Percentiles rank a stretch among this genome's conserved stretches.
Evolutionary conservation across 495 filamentous ascomycete genomes (phyloP).

Genomic region (Neurospora discreta): DNA sequence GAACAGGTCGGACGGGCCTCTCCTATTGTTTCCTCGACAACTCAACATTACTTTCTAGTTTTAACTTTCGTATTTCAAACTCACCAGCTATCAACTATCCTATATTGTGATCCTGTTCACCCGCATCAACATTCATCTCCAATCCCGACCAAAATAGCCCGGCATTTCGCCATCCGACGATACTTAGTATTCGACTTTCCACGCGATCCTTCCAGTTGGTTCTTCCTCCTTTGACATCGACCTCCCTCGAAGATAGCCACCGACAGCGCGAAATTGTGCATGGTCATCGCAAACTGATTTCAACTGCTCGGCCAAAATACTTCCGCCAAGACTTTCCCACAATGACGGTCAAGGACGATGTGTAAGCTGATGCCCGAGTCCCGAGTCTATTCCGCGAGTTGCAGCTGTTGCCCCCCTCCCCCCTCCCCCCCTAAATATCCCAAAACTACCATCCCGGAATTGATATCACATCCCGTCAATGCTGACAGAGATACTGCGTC

Average conservation of each 20-base stretch:
- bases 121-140: neutral
- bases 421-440: no score
- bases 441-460: neutral
- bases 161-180: neutral
- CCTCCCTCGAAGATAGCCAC: neutral
- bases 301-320: neutral
- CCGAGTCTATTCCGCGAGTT: neutral
- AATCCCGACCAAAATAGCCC: neutral
- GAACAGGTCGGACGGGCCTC: neutral
- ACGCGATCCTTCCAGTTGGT: neutral
- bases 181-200: neutral
- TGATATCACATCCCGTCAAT: neutral
- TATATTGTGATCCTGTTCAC: neutral
- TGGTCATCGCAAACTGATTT: neutral
- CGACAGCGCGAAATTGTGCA: neutral
- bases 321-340: conserved; percentile 17
- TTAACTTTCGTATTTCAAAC: neutral
- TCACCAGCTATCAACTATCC: neutral
- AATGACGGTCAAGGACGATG: conserved; percentile 43
- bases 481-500: neutral
- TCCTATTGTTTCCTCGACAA: neutral
- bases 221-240: neutral
- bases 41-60: neutral
- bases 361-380: conserved; percentile 25
- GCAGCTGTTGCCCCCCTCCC: neutral